A percentile compares a stretch with the other conserved stretches of the same genome.
phyloP scores from a whole-genome alignment of 1,139 yeast species.

The Blastobotrys arbuscula region DNA sequence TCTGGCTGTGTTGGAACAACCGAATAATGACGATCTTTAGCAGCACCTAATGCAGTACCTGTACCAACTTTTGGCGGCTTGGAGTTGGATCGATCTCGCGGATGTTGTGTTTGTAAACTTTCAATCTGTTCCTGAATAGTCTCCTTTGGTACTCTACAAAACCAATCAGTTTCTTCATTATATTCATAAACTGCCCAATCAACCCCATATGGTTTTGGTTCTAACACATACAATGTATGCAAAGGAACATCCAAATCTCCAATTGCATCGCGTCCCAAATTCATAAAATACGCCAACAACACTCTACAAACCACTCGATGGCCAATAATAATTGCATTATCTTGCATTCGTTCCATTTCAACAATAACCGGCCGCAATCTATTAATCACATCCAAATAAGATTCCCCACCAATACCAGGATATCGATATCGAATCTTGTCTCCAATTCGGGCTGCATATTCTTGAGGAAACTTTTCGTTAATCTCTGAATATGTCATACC shows the following conservation, averaged over 20 bases:
- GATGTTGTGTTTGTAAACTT: constrained; percentile 10
- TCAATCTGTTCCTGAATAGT: constrained; percentile 23
- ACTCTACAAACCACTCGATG: constrained; percentile 91
- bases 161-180: constrained; percentile 73
- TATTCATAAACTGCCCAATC: constrained; percentile 87
- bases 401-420: constrained; percentile 98
- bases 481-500: constrained; percentile 89
- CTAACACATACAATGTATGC: constrained; percentile 83
- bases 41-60: constrained; percentile 16
- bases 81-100: constrained; percentile 13
- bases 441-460: constrained; percentile 66
- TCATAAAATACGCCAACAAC: constrained; percentile 80
- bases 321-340: constrained; percentile 73
- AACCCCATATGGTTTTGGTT: constrained; percentile 92
- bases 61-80: constrained; percentile 12
- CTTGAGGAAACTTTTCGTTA: constrained; percentile 63
- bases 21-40: constrained; percentile 25
- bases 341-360: constrained; percentile 87
- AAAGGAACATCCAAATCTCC: constrained; percentile 91
- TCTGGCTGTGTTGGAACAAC: constrained; percentile 24
- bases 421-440: constrained; percentile 81
- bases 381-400: constrained; percentile 87
- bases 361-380: constrained; percentile 85
- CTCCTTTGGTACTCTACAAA: constrained; percentile 51
- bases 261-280: constrained; percentile 72